phyloP scores from a whole-genome alignment of 306 rosid genomes.

The Delonix regia region DNA sequence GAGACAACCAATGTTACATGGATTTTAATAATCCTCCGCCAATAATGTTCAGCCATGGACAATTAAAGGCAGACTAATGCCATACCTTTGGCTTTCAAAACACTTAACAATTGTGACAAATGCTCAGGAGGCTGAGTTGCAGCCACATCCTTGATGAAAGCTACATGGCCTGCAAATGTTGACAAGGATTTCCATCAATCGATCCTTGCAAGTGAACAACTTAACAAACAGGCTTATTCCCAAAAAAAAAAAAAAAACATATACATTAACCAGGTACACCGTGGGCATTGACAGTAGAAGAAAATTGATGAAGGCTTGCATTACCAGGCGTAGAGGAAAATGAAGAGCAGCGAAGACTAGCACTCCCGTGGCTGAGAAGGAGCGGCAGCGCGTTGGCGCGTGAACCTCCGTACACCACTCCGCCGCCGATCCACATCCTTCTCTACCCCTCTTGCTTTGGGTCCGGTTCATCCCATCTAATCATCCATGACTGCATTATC shows the following conservation, averaged over 20 bases:
- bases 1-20: background rate
- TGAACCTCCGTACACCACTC: slow-evolving; percentile 66
- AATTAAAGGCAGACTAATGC: slow-evolving; percentile 19
- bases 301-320: background rate
- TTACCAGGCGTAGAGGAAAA: slow-evolving; percentile 50
- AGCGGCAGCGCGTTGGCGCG: slow-evolving; percentile 66
- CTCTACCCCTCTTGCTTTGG: slow-evolving; percentile 15
- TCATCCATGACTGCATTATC: background rate
- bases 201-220: background rate
- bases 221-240: background rate
- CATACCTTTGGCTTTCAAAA: slow-evolving; percentile 80
- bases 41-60: background rate
- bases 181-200: background rate
- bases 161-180: slow-evolving; percentile 65
- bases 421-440: slow-evolving; percentile 73
- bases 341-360: slow-evolving; percentile 54
- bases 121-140: slow-evolving; percentile 76
- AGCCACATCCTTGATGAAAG: slow-evolving; percentile 86
- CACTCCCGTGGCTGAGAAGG: slow-evolving; percentile 53
- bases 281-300: background rate
- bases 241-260: background rate
- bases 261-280: background rate
- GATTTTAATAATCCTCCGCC: background rate
- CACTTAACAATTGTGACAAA: slow-evolving; percentile 62
- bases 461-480: slow-evolving; percentile 6